Evolutionary conservation across 176 grass and related monocot genomes (phyloP), one percentile per base, ranked within the genome.

Genomic region (Triticum monococcum): DNA sequence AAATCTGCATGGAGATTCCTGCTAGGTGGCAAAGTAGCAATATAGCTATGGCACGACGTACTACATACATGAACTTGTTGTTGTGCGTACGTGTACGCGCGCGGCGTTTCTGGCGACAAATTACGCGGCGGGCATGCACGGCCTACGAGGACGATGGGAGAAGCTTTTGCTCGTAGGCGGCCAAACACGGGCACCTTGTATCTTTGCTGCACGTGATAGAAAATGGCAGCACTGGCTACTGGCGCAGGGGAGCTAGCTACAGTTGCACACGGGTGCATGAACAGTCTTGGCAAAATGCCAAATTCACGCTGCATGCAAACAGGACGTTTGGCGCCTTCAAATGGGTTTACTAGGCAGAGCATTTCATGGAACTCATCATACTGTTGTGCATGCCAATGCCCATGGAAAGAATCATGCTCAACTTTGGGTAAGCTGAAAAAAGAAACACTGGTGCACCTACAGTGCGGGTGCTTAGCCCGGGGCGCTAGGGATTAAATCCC

Each of bases 101-200:
- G 81, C 23, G 10, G 10, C 70, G 57, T 64, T 63, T 64, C 57
- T 20, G 7, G 36, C 14, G 17, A 30, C 38, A 77, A 35, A 23
- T 50, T 31, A 22, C 74, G 43, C 22, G 37, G 37, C 37, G 37
- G 37, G 37, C 38, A 40, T 40, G 62, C 74, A 85, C 61, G 13
- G 43, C 31, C 20, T 52, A 17, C 48, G 48, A 52, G 48, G 48
- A 7, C 4, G 14, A 52, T 1, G 48, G 14, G 5, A 52, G 48
- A 69, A 79, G 33, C 23, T 57, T n/a, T 68, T 11, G 33, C 37
- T 48, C 8, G 24, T 17, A 62, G 17, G 4, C 76, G 11, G 10
- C 23, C 8, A 12, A 12, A 2, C 85, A 72, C 67, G 85, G 85
- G 85, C 18, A 41, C 54, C 54, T 81, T 80, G 85, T 72, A 36